Base-by-base conservation (phyloP, 2,329 filamentous ascomycete species). In the Trichoderma brevicompactum region DNA sequence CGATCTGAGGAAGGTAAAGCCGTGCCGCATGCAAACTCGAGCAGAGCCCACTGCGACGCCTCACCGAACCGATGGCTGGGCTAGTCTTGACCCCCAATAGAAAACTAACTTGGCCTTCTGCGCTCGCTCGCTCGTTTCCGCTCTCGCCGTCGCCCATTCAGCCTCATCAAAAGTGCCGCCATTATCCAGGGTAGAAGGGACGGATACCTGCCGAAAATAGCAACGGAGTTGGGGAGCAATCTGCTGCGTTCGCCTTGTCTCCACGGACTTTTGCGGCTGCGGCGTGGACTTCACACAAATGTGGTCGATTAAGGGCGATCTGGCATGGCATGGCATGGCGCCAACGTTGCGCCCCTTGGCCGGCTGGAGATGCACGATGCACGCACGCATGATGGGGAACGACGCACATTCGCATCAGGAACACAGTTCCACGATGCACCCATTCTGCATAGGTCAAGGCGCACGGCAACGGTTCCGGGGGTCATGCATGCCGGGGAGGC, bases 291-390 rank as follows among this genome's bases (percentile, higher is more conserved):
- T 40, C 23, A 9, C 55, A 28, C 23, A 60, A 7, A 40, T 12
- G 19, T 41, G 46, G 56, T 54, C 36, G 28, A 46, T 38, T 54
- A 36, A 48, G 50, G 23, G 41, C 64, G 64, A 65, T 65, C 64
- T 65, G 56, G 56, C 64, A 65, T 61, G 64, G 32, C n/a, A n/a
- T n/a, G n/a, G 61, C 50, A 62, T 63, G 17, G 49, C 32, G 59
- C 64, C 64, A 43, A 49, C 55, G 43, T 65, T 28, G 64, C 64
- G 50, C 43, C 64, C 64, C 64, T 61, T 34, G 54, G 50, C 50
- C 56, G 43, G 28, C 62, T 55, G 28, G 62, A 41, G 43, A 65
- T 61, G 64, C 64, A 65, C 54, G 56, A 65, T 62, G 64, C 64
- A 64, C 61, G 53, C 64, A 65, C 64, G 64, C 55, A 65, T 53